Evolutionary conservation across 1,284 basidiomycete genomes (phyloP), one percentile per base, ranked within the genome.

Genomic region (Paramarasmius palmivorus): DNA sequence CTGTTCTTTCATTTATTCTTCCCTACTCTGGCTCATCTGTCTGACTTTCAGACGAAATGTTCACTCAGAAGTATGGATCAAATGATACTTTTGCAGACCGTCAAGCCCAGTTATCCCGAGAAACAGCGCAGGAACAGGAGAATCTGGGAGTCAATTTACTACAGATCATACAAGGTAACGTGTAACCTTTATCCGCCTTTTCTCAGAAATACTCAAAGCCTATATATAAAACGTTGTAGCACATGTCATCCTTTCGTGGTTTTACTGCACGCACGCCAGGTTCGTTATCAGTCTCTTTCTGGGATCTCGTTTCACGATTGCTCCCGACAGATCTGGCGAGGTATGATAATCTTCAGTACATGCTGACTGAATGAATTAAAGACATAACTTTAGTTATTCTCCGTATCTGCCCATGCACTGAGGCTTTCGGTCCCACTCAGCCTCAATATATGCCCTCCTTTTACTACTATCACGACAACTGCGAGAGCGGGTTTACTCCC

Each of bases 221-320:
- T 38, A 38, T 12, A 29, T 37, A n/a, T 5, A 32, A 20, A 4
- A 47, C 60, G 42, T 53, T 34, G 48, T 48, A 89, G 88, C 86
- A 14, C 74, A 78, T 49, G 73, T 85, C 19, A 73, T 89, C 40
- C 69, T 89, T 44, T 78, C 78, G 10, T 86, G 86, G 80, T 88
- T 85, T 67, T 88, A 86, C 59, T 87, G 86, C 78, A 82, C 79
- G 45, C 82, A 88, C 63, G 84, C 83, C 85, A 89, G 66, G 86
- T 88, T 62, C 62, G 71, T 52, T 20, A 12, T 25, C 25, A 20
- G 22, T 4, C 37, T 23, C 6, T 35, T 29, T 17, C 25, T 23
- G 6, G 15, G 22, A 20, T 26, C 19, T 29, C 23, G 36, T 47
- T 19, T 17, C 22, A 42, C 17, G 41, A 37, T n/a, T 10, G 15